These are phyloP conservation scores for Candida pseudoglaebosa DNA, from an alignment of 805 yeast species.

Conservation along the genomic window DNA sequence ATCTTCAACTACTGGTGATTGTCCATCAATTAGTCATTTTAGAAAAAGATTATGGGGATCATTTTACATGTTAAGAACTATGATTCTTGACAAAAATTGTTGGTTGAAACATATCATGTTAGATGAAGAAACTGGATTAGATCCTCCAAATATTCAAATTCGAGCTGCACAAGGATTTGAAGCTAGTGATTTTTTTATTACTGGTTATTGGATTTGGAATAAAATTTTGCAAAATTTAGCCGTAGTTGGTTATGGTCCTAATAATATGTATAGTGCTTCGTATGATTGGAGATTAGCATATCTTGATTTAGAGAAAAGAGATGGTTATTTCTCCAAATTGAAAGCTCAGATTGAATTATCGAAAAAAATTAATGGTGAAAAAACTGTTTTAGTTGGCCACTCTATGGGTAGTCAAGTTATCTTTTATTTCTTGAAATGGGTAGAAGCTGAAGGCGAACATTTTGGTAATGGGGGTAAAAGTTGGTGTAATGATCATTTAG, in stretches of 20 bases:
- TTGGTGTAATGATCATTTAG: slow-evolving; percentile 87
- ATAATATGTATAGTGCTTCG: slow-evolving; percentile 84
- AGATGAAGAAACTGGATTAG: slow-evolving; percentile 88
- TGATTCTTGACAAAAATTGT: slow-evolving; percentile 87
- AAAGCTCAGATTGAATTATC: slow-evolving; percentile 69
- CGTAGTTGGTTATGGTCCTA: slow-evolving; percentile 90
- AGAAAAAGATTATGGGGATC: slow-evolving; percentile 96
- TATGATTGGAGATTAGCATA: slow-evolving; percentile 97
- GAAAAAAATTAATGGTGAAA: slow-evolving; percentile 51
- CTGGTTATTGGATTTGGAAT: slow-evolving; percentile 99
- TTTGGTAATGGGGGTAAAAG: slow-evolving; percentile 87
- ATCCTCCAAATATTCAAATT: slow-evolving; percentile 76
- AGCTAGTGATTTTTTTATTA: slow-evolving; percentile 92
- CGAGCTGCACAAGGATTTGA: slow-evolving; percentile 96
- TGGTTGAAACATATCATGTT: slow-evolving; percentile 91
- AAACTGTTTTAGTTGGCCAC: slow-evolving; percentile 79
- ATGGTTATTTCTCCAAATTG: slow-evolving; percentile 75
- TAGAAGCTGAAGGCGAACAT: slow-evolving; percentile 73
- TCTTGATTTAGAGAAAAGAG: slow-evolving; percentile 82
- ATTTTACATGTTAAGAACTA: slow-evolving; percentile 87
- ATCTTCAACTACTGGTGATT: slow-evolving; percentile 64
- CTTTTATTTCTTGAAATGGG: slow-evolving; percentile 93
- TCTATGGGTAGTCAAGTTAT: slow-evolving; percentile 96
- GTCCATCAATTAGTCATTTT: slow-evolving; percentile 82
- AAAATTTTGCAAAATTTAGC: slow-evolving; percentile 92